A percentile compares a stretch with the other conserved stretches of the same genome.
These are phyloP conservation scores for Pythium rhizo-oryzae DNA, from an alignment of 352 stramenopile species.

Conservation along the genomic window DNA sequence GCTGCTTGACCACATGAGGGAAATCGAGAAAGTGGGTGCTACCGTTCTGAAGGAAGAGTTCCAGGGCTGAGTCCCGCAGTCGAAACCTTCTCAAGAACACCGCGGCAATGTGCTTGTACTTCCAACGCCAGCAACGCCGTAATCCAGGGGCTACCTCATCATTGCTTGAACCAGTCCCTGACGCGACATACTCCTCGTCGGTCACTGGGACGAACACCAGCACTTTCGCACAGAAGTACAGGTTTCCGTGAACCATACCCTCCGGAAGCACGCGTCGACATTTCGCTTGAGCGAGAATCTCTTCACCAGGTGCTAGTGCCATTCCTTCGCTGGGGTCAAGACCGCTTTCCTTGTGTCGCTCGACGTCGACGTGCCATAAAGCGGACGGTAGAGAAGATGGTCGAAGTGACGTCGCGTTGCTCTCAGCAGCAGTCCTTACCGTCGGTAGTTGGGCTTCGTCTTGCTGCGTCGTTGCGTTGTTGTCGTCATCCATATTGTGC, in stretches of 20 bases:
- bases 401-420: not conserved
- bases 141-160: slow-evolving; percentile 72
- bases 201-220: slow-evolving; percentile 65
- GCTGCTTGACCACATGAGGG: slow-evolving; percentile 59
- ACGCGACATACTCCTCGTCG: not conserved
- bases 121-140: slow-evolving; percentile 81
- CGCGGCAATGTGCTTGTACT: slow-evolving; percentile 71
- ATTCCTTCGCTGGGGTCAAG: slow-evolving; percentile 72
- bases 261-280: slow-evolving; percentile 80
- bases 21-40: slow-evolving; percentile 86
- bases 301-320: slow-evolving; percentile 54
- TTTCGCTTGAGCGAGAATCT: slow-evolving; percentile 61
- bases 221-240: slow-evolving; percentile 69
- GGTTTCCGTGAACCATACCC: slow-evolving; percentile 61
- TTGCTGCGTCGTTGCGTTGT: slow-evolving; percentile 18
- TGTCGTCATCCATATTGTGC: slow-evolving; percentile 7
- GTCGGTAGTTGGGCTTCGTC: not conserved
- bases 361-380: slow-evolving; percentile 32
- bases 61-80: slow-evolving; percentile 78
- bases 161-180: slow-evolving; percentile 1
- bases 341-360: slow-evolving; percentile 50
- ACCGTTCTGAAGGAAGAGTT: slow-evolving; percentile 82
- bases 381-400: slow-evolving; percentile 11
- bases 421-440: not conserved
- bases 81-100: slow-evolving; percentile 85